phyloP scores from a whole-genome alignment of 495 filamentous ascomycete genomes.

The Thozetella sp. region DNA sequence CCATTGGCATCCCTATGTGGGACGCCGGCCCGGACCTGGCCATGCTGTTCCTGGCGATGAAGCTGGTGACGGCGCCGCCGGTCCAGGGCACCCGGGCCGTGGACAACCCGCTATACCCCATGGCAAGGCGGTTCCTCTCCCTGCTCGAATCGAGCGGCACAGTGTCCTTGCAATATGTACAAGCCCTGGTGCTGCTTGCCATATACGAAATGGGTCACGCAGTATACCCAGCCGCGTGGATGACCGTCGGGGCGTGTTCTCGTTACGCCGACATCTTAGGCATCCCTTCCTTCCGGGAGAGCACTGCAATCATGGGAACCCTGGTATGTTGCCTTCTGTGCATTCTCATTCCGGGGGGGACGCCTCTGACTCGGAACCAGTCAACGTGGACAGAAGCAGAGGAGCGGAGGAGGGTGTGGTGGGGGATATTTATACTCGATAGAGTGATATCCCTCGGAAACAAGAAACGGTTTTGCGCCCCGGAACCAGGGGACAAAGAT shows the following conservation, averaged over 20 bases:
- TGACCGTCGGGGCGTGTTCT: constrained; percentile 41
- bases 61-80: constrained; percentile 35
- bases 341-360: neutral
- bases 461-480: constrained; percentile 37
- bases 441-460: constrained; percentile 45
- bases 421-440: constrained; percentile 52
- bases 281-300: constrained; percentile 34
- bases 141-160: constrained; percentile 36
- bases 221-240: constrained; percentile 51
- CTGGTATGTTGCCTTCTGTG: constrained; percentile 16
- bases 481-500: constrained; percentile 36
- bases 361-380: constrained; percentile 14
- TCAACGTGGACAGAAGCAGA: constrained; percentile 51
- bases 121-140: constrained; percentile 39
- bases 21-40: constrained; percentile 47
- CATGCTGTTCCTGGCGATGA: constrained; percentile 51
- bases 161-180: constrained; percentile 41
- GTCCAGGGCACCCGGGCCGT: constrained; percentile 19
- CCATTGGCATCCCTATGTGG: constrained; percentile 34
- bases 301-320: constrained; percentile 30
- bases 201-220: constrained; percentile 50
- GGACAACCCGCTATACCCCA: constrained; percentile 38
- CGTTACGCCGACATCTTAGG: constrained; percentile 47
- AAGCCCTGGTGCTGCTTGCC: constrained; percentile 42
- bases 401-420: constrained; percentile 50